Conservation (phyloP, 768 basidiomycete genomes). For the Podaxis carcinomalis region DNA sequence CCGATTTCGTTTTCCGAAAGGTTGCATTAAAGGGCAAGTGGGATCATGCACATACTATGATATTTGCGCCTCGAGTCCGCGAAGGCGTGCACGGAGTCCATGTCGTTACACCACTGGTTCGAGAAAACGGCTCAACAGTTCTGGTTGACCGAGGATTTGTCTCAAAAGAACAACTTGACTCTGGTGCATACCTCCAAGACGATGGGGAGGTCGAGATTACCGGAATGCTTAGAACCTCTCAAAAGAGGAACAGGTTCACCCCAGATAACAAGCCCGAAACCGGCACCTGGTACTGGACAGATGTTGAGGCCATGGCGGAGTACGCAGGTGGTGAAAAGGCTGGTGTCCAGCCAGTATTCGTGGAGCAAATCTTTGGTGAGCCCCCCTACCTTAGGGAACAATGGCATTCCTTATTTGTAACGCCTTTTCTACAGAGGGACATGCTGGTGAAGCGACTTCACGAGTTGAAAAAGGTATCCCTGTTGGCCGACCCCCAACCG, state of each 20-base stretch:
- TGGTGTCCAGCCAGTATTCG: conserved; percentile 80
- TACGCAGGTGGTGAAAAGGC: conserved; percentile 68
- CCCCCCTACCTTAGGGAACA: not conserved
- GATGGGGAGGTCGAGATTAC: conserved; percentile 64
- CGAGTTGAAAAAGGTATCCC: conserved; percentile 71
- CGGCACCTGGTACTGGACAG: conserved; percentile 91
- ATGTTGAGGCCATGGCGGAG: conserved; percentile 76
- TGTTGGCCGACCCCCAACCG: conserved; percentile 74
- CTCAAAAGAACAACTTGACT: conserved; percentile 40
- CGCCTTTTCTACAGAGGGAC: conserved; percentile 59
- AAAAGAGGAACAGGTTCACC: conserved; percentile 74
- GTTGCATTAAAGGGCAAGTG: conserved; percentile 76
- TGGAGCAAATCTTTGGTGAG: conserved; percentile 91
- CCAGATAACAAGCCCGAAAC: conserved; percentile 80
- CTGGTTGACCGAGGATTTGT: conserved; percentile 94
- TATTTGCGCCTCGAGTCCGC: conserved; percentile 81
- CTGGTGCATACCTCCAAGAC: conserved; percentile 30
- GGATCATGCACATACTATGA: conserved; percentile 73
- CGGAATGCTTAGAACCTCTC: conserved; percentile 84
- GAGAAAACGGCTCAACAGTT: conserved; percentile 77
- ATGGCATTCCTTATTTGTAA: not conserved
- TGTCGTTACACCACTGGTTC: conserved; percentile 80
- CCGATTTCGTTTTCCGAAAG: conserved; percentile 87
- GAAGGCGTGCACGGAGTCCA: conserved; percentile 88
- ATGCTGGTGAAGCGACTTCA: conserved; percentile 66